Base-by-base conservation (phyloP, 805 yeast species). In the Saturnispora zaruensis region DNA sequence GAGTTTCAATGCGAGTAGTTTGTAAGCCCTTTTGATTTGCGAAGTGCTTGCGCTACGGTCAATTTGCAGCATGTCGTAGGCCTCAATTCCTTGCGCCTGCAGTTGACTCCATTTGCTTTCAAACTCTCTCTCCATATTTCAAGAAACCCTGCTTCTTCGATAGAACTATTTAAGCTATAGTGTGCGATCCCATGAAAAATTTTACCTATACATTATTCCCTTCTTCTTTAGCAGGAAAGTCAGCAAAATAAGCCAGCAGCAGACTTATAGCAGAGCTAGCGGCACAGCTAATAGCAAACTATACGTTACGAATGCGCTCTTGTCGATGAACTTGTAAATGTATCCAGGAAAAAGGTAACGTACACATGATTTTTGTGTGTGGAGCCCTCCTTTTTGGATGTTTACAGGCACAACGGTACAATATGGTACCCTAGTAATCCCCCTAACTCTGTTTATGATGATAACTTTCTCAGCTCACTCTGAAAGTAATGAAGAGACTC, bases 391-490 rank as follows among this genome's bases (percentile, higher is more conserved):
- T 18, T 36, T 18, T 36, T 36, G 40, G 40, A 36, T 20, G 40
- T 36, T 36, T 36, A 36, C 40, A 36, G 21, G 40, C 18, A 8
- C 18, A 18, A 6, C 18, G 23, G 32, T 28, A 14, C 32, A 5
- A 3, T 28, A 28, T 13, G n/a, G 32, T 28, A 28, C 32, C 13
- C 13, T 28, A 5, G 32, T 28, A 28, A 28, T 28, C 32, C 32
- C 13, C n/a, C 32, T 28, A 28, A 28, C 9, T 36, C 40, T 36
- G 63, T 64, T 70, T 59, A 66, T 72, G 79, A 74, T 74, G 79
- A 74, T 61, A 74, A 45, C 71, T 66, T 62, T 71, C 79, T 74
- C 79, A 74, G 79, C 79, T 74, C 79, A 74, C 79, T 74, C 79
- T 61, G 71, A 74, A 72, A 66, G 62, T 72, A 68, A 69, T 74